A percentile compares a stretch with the other conserved stretches of the same genome.
These are phyloP conservation scores for Xylaria castorea DNA, from an alignment of 495 filamentous ascomycete genomes.

Conservation along the genomic window DNA sequence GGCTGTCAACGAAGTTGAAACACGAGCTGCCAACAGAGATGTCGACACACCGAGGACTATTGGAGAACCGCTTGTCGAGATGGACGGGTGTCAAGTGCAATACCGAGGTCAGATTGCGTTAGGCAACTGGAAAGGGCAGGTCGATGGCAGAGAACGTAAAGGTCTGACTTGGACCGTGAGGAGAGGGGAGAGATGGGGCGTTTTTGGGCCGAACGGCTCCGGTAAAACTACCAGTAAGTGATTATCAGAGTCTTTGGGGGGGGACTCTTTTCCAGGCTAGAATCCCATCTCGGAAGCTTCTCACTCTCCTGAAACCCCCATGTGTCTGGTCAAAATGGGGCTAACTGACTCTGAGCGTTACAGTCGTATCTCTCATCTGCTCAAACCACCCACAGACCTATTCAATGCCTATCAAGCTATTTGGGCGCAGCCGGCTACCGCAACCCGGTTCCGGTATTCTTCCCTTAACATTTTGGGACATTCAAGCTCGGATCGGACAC, in stretches of 20 bases:
- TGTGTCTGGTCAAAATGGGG: neutral
- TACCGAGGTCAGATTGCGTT: constrained; percentile 81
- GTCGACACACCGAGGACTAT: constrained; percentile 29
- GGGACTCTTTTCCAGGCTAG: neutral
- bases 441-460: constrained; percentile 65
- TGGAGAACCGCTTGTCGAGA: constrained; percentile 77
- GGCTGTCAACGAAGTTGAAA: constrained; percentile 20
- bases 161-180: constrained; percentile 85
- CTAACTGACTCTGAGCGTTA: neutral
- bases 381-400: constrained; percentile 97
- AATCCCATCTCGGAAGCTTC: neutral
- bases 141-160: constrained; percentile 51
- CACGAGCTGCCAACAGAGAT: neutral
- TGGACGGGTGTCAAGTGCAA: constrained; percentile 78
- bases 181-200: constrained; percentile 84
- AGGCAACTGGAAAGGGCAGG: constrained; percentile 74
- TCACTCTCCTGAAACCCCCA: neutral
- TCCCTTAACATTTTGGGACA: constrained; percentile 88
- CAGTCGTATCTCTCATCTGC: constrained; percentile 82
- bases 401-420: constrained; percentile 82
- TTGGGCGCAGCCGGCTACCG: constrained; percentile 81
- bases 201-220: constrained; percentile 89
- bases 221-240: constrained; percentile 78
- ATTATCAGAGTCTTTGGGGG: no score
- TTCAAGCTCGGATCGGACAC: constrained; percentile 89